phyloP scores from a whole-genome alignment of 2,329 filamentous ascomycete species.

The Reticulascus tulasneorum region DNA sequence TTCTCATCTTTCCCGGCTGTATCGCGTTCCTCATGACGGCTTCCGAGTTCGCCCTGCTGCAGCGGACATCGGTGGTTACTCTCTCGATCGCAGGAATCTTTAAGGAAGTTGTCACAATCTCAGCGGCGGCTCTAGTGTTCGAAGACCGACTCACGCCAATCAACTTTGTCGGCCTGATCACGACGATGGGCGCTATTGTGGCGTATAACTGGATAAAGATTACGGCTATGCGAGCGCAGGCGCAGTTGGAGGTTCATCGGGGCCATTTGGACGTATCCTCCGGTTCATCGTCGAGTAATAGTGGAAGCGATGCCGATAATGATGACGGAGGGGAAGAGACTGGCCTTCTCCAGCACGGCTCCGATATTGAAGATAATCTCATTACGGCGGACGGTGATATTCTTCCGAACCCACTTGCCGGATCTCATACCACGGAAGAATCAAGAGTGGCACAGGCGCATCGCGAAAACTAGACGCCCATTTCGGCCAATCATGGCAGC shows the following conservation, averaged over 20 bases:
- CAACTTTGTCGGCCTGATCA: conserved; percentile 81
- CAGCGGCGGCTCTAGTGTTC: conserved; percentile 81
- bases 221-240: conserved; percentile 77
- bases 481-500: too few species aligned
- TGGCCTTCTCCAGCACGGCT: conserved; percentile 38
- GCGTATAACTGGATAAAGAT: conserved; percentile 97
- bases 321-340: conserved; percentile 41
- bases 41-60: conserved; percentile 89
- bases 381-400: conserved; percentile 37
- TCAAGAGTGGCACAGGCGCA: conserved; percentile 12
- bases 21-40: conserved; percentile 97
- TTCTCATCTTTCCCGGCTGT: conserved; percentile 83
- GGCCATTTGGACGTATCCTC: conserved; percentile 30
- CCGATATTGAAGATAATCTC: conserved; percentile 31
- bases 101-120: conserved; percentile 97
- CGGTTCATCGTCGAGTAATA: conserved; percentile 30
- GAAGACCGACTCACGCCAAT: conserved; percentile 81
- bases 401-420: conserved; percentile 28
- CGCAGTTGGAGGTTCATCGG: conserved; percentile 48
- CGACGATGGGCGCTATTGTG: conserved; percentile 82
- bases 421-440: conserved; percentile 15
- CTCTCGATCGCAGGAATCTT: conserved; percentile 97
- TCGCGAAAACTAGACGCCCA: conserved; percentile 12
- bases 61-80: conserved; percentile 93
- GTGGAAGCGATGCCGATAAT: conserved; percentile 36